Conservation (phyloP, 2,329 filamentous ascomycete genomes). For the Hymenoscyphus scutula region DNA sequence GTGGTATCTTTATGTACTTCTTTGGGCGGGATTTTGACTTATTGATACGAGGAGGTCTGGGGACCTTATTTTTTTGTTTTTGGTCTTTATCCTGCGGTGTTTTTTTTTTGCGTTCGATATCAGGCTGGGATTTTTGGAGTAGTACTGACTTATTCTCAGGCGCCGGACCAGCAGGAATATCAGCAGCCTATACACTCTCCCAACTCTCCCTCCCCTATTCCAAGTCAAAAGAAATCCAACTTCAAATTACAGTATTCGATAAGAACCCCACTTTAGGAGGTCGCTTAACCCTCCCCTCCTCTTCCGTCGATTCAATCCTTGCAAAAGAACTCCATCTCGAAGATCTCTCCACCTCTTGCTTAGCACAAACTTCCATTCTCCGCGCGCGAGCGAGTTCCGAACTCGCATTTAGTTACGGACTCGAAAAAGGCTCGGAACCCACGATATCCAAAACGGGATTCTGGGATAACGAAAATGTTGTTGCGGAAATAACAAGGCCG, state of each 20-base stretch:
- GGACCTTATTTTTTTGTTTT: background rate
- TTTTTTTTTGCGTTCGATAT: background rate
- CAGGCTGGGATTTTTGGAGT: background rate
- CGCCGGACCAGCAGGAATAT: slow-evolving; percentile 18
- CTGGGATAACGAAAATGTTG: slow-evolving; percentile 9
- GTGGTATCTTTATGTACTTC: background rate
- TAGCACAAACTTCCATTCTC: slow-evolving; percentile 2
- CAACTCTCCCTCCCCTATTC: background rate
- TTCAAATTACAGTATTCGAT: slow-evolving; percentile 19
- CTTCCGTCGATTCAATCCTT: background rate
- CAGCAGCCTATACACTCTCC: slow-evolving; percentile 12
- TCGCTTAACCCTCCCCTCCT: slow-evolving; percentile 9
- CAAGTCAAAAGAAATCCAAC: slow-evolving; percentile 1
- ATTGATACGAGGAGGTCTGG: background rate
- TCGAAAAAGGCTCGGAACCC: background rate
- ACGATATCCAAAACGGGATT: slow-evolving; percentile 12
- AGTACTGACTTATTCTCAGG: slow-evolving; percentile 1
- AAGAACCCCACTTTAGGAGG: slow-evolving; percentile 14
- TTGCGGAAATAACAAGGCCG: slow-evolving; percentile 12
- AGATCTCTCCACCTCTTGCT: slow-evolving; percentile 11
- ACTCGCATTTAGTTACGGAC: background rate
- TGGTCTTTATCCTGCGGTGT: background rate
- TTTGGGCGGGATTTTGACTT: background rate
- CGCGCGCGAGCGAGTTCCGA: background rate
- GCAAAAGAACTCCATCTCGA: slow-evolving; percentile 10